Evolutionary conservation across 495 filamentous ascomycete genomes (phyloP), one percentile per base, ranked within the genome.

Genomic region (Lepraria neglecta): DNA sequence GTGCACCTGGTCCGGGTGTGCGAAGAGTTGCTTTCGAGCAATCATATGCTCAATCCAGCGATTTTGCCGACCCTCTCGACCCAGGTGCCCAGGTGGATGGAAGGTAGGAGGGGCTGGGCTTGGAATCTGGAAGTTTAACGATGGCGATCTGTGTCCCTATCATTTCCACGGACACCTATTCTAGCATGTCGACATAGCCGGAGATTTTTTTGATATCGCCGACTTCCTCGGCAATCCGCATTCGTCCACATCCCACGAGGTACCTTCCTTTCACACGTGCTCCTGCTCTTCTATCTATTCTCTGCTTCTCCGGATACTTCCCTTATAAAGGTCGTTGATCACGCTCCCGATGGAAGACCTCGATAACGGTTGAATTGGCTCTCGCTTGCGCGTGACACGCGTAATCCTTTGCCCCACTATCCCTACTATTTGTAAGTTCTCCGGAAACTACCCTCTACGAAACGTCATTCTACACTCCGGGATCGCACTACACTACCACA

Each of bases 291-390:
- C 28, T 52, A 17, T 52, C 28, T 15, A 38, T 38, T n/a, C 21
- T 19, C 15, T 54, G 1, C 30, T 35, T 33, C 11, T 21, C 31
- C 31, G 30, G 31, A 54, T 1, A 21, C n/a, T 12, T 38, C 17
- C 17, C 14, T 7, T 14, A n/a, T 6, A 46, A 46, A 24, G 27
- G 51, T 54, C 51, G 35, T 35, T 54, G 31, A 35, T 54, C 51
- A 33, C 51, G 21, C 30, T 33, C 19, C 17, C 31, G 24, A 63
- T 63, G 61, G 54, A 56, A 24, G 47, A 43, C 54, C 43, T 63
- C 33, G 61, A 63, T 28, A 50, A 58, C 45, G 61, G 45, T 30
- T 63, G 54, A 63, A 6, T 6, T 46, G 24, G 21, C 44, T 30
- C 24, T 28, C 6, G 31, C 9, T n/a, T 14, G 35, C 30, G 51